Evolutionary conservation across 306 rosid species (phyloP).

Genomic region (Prunus mume): DNA sequence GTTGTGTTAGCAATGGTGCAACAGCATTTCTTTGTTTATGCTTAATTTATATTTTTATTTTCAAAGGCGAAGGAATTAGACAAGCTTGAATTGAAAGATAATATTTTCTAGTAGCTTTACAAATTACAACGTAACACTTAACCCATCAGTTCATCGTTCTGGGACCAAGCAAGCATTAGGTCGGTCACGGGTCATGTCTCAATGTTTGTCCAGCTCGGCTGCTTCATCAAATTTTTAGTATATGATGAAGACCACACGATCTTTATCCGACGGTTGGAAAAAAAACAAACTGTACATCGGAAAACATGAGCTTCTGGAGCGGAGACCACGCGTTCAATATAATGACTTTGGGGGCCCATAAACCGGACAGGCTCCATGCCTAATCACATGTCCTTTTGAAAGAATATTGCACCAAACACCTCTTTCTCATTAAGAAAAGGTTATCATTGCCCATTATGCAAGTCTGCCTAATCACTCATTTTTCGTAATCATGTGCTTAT

Average conservation of each 20-base stretch:
- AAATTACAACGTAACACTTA: too few species aligned
- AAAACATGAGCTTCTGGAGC: neutral
- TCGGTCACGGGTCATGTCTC: neutral
- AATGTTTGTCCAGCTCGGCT: neutral
- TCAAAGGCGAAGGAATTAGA: neutral
- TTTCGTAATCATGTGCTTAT: too few species aligned
- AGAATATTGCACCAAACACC: neutral
- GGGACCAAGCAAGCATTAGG: neutral
- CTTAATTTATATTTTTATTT: neutral
- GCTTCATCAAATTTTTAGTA: neutral
- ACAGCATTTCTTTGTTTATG: neutral
- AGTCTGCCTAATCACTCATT: neutral
- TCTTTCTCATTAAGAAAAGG: neutral
- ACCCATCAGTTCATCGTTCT: neutral
- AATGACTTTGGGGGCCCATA: slow-evolving; percentile 11
- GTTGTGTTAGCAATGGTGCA: neutral
- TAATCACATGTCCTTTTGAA: neutral
- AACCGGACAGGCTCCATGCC: neutral
- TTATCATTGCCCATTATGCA: neutral
- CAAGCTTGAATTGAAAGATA: neutral
- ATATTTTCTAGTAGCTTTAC: too few species aligned
- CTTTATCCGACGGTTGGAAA: neutral
- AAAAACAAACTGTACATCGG: neutral
- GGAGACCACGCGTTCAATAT: neutral
- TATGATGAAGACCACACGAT: too few species aligned